Percentiles rank a stretch among this genome's conserved stretches.
These are phyloP conservation scores for Dryas alaskensis DNA, from an alignment of 306 rosid species.

Conservation along the genomic window DNA sequence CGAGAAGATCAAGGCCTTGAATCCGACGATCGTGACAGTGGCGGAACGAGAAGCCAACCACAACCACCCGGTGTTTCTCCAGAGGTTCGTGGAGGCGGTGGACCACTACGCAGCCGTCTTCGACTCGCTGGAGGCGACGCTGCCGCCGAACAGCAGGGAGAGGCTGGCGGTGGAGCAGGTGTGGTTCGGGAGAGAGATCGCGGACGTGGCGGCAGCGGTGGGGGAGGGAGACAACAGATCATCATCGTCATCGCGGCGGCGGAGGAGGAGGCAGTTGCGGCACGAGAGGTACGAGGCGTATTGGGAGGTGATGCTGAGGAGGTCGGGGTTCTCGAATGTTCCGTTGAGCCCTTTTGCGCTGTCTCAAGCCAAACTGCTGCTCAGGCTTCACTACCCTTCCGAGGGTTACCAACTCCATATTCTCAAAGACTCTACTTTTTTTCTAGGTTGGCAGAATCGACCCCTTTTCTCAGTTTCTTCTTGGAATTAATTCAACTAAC, in stretches of 20 bases:
- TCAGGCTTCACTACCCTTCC: constrained; percentile 56
- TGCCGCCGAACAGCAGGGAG: constrained; percentile 52
- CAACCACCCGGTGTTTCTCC: constrained; percentile 38
- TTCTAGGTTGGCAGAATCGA: constrained; percentile 51
- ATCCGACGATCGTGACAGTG: constrained; percentile 42
- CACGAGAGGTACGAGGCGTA: constrained; percentile 35
- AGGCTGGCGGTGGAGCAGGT: constrained; percentile 46
- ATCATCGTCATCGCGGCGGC: neutral
- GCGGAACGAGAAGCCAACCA: constrained; percentile 49
- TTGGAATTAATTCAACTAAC: constrained; percentile 34
- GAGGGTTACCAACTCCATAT: constrained; percentile 53
- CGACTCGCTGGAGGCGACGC: constrained; percentile 50
- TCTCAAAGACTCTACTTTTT: constrained; percentile 38
- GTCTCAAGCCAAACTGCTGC: constrained; percentile 53
- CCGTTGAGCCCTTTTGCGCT: constrained; percentile 52
- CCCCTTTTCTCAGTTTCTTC: constrained; percentile 57
- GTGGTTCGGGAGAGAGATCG: constrained; percentile 49
- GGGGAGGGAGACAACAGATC: neutral
- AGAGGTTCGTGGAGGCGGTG: constrained; percentile 40
- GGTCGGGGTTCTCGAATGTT: constrained; percentile 42
- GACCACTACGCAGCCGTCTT: constrained; percentile 46
- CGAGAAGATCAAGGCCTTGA: constrained; percentile 39
- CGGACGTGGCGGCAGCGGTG: constrained; percentile 33
- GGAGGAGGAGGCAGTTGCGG: constrained; percentile 13
- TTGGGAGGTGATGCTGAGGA: constrained; percentile 44